Base-by-base conservation (phyloP, 1,284 basidiomycete species). In the Ganoderma multipileum region DNA sequence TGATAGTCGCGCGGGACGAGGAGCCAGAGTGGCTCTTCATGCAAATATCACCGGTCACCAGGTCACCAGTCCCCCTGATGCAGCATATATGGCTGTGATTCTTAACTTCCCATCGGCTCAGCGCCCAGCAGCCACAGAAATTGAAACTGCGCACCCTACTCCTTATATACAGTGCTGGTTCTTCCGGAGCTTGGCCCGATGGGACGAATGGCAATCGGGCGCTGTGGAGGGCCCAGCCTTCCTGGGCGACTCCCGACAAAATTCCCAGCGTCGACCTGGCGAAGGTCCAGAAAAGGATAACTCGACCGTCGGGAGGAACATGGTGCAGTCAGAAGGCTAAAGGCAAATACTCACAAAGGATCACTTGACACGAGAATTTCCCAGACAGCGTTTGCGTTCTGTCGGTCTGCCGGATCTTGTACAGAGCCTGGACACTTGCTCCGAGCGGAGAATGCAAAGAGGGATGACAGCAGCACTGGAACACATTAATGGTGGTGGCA, bases 311-410 rank as follows among this genome's bases (percentile, higher is more conserved):
- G 66, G 61, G 52, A 62, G 38, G 39, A 47, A 16, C 61, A 63
- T 60, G 20, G 16, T 23, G 9, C 55, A 68, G 66, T 69, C 68
- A 68, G 68, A 72, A 72, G 68, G 67, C 55, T 72, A 72, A 72
- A 72, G 69, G 61, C 67, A 72, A 70, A 72, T 30, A 50, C 66
- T 36, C 61, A 66, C 67, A 39, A 18, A 58, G 50, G 65, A 69
- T 70, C 71, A 72, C n/a, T 72, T 70, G 71, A 72, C 71, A 70
- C 20, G 30, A 23, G 36, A 60, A 26, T 52, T 61, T 68, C 68
- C 71, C 47, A 26, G 23, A 44, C 66, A 64, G 61, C 33, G 8
- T 38, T 23, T 18, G 36, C 54, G 28, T 59, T 36, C 36, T 38
- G 38, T n/a, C 20, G n/a, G 11, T 39, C 23, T 38, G 11, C 20